Evolutionary conservation across 768 basidiomycete species (phyloP), one percentile per base, ranked within the genome.

Genomic region (Hericium alpestre): DNA sequence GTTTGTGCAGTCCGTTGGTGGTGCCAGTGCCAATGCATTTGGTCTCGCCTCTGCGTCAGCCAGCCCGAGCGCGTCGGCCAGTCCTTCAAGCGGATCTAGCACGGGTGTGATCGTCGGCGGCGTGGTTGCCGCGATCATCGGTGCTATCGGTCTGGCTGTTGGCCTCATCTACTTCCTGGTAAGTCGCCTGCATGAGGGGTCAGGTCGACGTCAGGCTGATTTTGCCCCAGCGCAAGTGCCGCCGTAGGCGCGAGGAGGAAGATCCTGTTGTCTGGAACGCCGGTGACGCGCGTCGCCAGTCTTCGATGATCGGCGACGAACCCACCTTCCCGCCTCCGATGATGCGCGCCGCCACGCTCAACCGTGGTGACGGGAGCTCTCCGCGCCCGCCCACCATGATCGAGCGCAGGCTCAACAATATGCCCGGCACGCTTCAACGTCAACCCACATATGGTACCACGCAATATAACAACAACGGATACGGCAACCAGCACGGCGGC

Each of bases 341-440:
- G 53, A 58, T 23, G 37, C 67, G 48, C 65, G 71, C 55, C 13
- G 9, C 20, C n/a, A 46, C 43, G 15, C 13, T 46, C n/a, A 46
- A 46, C 16, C 43, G 43, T 20, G 43, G 43, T 8, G 70, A 70
- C 20, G 69, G 61, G 3, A 76, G 69, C 64, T 79, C 79, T 57
- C 79, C 79, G 16, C 77, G 80, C 20, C 81, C 83, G 16, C 84
- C 84, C n/a, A 73, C 76, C 27, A 85, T 85, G 84, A 75, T 81
- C 53, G 78, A 86, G 63, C 73, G 73, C 49, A 77, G 76, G 60
- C 59, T 72, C 49, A 68, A 72, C 38, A 72, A 69, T 22, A 48
- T 52, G 40, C 55, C 60, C 4, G 56, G 60, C 8, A 55, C 51
- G 50, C 50, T 56, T 51, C 18, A 58, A 52, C 55, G 59, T 13